phyloP scores from a whole-genome alignment of 257 asterid genomes.

The Nicotiana tomentosiformis region DNA sequence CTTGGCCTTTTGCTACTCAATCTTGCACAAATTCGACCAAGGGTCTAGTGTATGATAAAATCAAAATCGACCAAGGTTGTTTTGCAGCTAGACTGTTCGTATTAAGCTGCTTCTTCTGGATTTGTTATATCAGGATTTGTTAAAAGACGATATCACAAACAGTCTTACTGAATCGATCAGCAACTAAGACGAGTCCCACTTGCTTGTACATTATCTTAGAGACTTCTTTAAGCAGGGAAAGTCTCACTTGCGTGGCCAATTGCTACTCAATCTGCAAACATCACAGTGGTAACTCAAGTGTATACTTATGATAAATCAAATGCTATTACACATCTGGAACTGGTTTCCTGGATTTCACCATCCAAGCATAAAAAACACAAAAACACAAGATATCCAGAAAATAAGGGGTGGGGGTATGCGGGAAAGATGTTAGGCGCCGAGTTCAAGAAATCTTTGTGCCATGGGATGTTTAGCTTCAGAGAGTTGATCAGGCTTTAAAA shows the following conservation, averaged over 20 bases:
- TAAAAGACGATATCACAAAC: neutral
- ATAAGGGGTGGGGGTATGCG: neutral
- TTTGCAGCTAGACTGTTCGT: neutral
- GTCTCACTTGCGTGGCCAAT: too few relatives aligned
- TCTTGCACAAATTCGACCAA: neutral
- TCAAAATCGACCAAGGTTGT: neutral
- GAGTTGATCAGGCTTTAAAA: conserved; percentile 46
- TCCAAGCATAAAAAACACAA: neutral
- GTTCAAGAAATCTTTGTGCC: conserved; percentile 65
- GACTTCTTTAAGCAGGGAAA: too few relatives aligned
- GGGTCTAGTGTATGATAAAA: neutral
- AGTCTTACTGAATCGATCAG: neutral
- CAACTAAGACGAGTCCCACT: neutral
- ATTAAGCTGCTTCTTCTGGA: neutral
- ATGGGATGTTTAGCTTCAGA: conserved; percentile 70
- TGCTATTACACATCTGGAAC: neutral
- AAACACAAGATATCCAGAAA: conserved; percentile 4
- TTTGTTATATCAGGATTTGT: neutral
- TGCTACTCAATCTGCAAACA: too few relatives aligned
- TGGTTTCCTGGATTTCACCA: conserved; percentile 1
- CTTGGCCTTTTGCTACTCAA: neutral
- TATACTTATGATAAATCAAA: neutral
- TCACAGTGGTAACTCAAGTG: neutral
- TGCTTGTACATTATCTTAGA: too few relatives aligned
- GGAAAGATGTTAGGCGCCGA: conserved; percentile 27